Base-by-base conservation (phyloP, 164 flowering plant genomes). In the Santalum album region DNA sequence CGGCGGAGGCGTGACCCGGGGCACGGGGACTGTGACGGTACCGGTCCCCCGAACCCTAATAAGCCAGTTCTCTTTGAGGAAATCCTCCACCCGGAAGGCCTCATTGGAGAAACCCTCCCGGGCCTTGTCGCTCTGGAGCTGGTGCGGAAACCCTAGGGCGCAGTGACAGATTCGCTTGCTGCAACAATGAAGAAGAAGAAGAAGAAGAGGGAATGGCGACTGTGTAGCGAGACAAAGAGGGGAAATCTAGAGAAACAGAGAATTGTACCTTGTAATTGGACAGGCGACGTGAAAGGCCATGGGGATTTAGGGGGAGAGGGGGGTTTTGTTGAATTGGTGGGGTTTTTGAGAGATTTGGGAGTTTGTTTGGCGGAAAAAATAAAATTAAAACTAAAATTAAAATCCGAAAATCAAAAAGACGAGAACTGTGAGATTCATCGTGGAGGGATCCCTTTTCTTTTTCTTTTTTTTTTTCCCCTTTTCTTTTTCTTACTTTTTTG, bases 241-340 rank as follows among this genome's bases (percentile, higher is more conserved):
- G 38, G 48, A 58, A 57, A 55, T 29, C 9, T 29, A 29, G 53
- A 62, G 62, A 17, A 64, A 61, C 58, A 57, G 47, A 35, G 45
- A 25, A 39, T 20, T 55, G 48, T 70, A 91, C 99, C 97, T 85
- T 59, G 99, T 89, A 76, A 92, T 87, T 75, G 99, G 97, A 75
- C 99, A 92, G 69, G 95, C 91, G 56, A 85, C 90, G 76, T 92
- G 99, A 82, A 92, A 92, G 76, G 98, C 96, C 98, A 87, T 87
- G n/a, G n/a, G 49, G 61, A 25, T 45, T 29, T 29, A 29, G n/a
- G n/a, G n/a, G n/a, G n/a, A n/a, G n/a, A n/a, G n/a, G n/a, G n/a
- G n/a, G n/a, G n/a, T n/a, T n/a, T n/a, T n/a, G n/a, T n/a, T n/a
- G 34, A n/a, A n/a, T n/a, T n/a, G n/a, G n/a, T n/a, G n/a, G n/a